Evolutionary conservation across 805 yeast genomes (phyloP), one percentile per base, ranked within the genome.

Genomic region (Metschnikowia similis): DNA sequence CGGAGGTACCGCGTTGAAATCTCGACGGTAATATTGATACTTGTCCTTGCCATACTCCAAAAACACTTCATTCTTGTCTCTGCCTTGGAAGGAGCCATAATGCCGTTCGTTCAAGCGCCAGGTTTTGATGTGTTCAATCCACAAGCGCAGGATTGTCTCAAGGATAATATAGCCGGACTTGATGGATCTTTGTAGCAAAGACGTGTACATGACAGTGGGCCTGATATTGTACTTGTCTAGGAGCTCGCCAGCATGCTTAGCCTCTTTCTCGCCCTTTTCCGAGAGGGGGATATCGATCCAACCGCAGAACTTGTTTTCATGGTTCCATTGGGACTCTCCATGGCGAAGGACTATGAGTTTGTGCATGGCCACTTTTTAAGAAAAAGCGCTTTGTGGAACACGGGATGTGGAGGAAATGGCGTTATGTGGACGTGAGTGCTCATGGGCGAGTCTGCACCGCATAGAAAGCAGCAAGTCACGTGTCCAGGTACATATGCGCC

Each of bases 71-170:
- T 63, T 63, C 52, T 74, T 71, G 53, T 70, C 67, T 10, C 61
- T 56, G 14, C 78, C 78, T 54, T 73, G 78, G 47, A 66, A 72
- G 29, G 60, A 58, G 2, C 78, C 78, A 51, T 73, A 73, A 56
- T 73, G 78, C 27, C 78, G 60, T 52, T 73, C 78, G 52, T 73
- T 73, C 46, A 73, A 62, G 45, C 71, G 64, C 78, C 78, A 73
- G 16, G 63, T 59, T 54, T 71, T 71, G 45, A 60, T 50, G 49
- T 67, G 70, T 50, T 72, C 74, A 26, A 71, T 56, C 69, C 73
- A 72, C 41, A 66, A 51, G 43, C 69, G 59, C 35, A 61, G 57
- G 35, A 72, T 47, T 29, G 61, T 56, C 36, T 67, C 65, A 30
- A 73, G 55, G 16, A 73, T 70, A 17, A 69, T 65, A 32, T 67